Evolutionary conservation across 306 rosid species (phyloP).

Genomic region (Quercus robur): DNA sequence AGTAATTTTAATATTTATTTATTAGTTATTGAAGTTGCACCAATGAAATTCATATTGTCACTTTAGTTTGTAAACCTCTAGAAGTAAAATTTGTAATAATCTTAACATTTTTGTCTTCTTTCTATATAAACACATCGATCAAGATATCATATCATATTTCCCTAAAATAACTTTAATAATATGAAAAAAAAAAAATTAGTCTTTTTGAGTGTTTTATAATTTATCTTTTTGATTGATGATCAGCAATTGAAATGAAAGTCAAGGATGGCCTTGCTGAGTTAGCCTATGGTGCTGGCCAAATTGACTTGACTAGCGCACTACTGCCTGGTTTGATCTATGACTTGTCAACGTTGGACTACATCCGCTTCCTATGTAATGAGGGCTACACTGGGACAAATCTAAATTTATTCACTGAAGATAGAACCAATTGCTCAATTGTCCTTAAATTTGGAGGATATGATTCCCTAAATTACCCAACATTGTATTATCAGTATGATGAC

Average conservation of each 20-base stretch:
- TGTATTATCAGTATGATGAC: conserved; percentile 33
- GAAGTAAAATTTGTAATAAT: too few relatives aligned
- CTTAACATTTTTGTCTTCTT: too few relatives aligned
- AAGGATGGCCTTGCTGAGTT: conserved; percentile 26
- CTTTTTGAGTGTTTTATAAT: too few relatives aligned
- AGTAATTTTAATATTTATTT: too few relatives aligned
- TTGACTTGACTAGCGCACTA: conserved; percentile 42
- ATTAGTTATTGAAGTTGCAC: too few relatives aligned
- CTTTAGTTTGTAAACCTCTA: too few relatives aligned
- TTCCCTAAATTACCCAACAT: conserved; percentile 76
- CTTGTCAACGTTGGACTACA: conserved; percentile 27
- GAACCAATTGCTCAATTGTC: background rate
- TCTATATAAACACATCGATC: too few relatives aligned
- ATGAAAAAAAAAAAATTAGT: too few relatives aligned
- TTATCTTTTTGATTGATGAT: conserved; percentile 24
- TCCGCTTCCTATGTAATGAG: conserved; percentile 54
- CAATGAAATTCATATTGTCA: too few relatives aligned
- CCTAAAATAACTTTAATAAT: background rate
- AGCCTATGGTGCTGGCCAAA: conserved; percentile 69
- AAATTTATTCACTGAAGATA: background rate
- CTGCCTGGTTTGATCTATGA: conserved; percentile 67
- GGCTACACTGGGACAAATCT: conserved; percentile 43
- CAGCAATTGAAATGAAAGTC: conserved; percentile 43
- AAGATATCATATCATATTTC: too few relatives aligned
- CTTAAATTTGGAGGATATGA: conserved; percentile 16